phyloP scores from a whole-genome alignment of 257 asterid genomes.

The Mentha longifolia region DNA sequence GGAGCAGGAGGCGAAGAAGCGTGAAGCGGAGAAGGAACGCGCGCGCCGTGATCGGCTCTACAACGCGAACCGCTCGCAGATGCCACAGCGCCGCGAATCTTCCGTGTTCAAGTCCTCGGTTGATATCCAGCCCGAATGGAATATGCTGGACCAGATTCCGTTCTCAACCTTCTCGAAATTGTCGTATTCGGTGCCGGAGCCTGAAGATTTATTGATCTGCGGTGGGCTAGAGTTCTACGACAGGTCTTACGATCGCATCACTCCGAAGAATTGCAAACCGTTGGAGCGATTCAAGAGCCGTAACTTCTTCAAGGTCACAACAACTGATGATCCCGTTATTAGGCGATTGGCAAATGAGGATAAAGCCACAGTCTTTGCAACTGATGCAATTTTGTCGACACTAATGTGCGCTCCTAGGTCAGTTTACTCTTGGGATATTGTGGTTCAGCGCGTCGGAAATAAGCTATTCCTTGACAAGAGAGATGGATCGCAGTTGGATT shows the following conservation, averaged over 20 bases:
- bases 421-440: constrained; percentile 97
- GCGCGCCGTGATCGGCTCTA: constrained; percentile 78
- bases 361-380: constrained; percentile 93
- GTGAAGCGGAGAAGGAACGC: constrained; percentile 92
- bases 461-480: constrained; percentile 91
- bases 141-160: constrained; percentile 96
- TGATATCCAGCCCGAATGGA: constrained; percentile 99
- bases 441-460: constrained; percentile 90
- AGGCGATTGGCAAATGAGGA: constrained; percentile 95
- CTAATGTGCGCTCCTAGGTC: constrained; percentile 94
- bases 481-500: constrained; percentile 92
- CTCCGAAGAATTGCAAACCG: constrained; percentile 74
- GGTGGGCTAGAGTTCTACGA: constrained; percentile 93
- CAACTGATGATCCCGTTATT: constrained; percentile 95
- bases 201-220: constrained; percentile 82
- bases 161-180: constrained; percentile 90
- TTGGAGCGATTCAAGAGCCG: constrained; percentile 88
- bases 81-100: constrained; percentile 78
- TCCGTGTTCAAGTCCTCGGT: constrained; percentile 87
- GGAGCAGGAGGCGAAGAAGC: constrained; percentile 83
- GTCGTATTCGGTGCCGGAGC: constrained; percentile 80
- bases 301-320: constrained; percentile 90
- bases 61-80: constrained; percentile 66
- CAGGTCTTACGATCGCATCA: constrained; percentile 76
- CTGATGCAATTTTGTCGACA: constrained; percentile 79